Percentiles rank a stretch among this genome's conserved stretches.
Conservation (phyloP, 352 stramenopile species). For the Pythium periplocum region DNA sequence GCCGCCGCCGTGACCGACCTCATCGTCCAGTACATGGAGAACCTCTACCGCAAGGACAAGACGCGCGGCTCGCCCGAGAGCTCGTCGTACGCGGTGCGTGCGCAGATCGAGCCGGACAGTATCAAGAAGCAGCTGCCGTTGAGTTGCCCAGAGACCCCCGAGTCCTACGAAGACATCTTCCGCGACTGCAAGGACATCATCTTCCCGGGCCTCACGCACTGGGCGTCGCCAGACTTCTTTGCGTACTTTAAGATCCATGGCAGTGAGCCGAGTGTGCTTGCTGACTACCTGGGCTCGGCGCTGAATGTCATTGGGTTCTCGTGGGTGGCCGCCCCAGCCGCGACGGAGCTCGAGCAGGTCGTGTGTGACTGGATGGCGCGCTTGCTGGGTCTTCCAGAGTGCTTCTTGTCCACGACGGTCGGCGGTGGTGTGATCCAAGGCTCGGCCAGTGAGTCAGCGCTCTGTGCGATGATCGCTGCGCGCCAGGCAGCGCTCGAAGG, state of each 20-base stretch:
- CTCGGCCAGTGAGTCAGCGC: conserved; percentile 52
- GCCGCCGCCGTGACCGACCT: conserved; percentile 44
- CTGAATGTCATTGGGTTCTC: conserved; percentile 60
- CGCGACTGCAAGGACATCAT: conserved; percentile 50
- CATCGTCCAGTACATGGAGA: conserved; percentile 56
- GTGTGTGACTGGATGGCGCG: conserved; percentile 68
- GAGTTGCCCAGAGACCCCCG: conserved; percentile 37
- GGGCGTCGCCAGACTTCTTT: conserved; percentile 60
- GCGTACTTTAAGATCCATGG: conserved; percentile 57
- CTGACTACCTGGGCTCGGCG: conserved; percentile 47
- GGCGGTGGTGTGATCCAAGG: conserved; percentile 67
- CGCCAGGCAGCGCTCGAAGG: conserved; percentile 32
- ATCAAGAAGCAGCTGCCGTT: conserved; percentile 34
- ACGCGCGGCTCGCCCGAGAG: not conserved
- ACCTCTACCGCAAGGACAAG: conserved; percentile 33
- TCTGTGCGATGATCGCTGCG: conserved; percentile 40
- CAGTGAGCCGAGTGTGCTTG: conserved; percentile 46
- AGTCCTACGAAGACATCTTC: conserved; percentile 63
- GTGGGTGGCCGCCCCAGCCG: conserved; percentile 52
- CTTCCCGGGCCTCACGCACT: conserved; percentile 63
- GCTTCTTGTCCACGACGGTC: conserved; percentile 41
- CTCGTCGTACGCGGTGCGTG: conserved; percentile 31
- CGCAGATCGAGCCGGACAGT: conserved; percentile 37
- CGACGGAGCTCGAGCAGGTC: conserved; percentile 64
- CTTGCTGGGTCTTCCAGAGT: conserved; percentile 44